Base-by-base conservation (phyloP, 208 protist species). In the Giardia muris region DNA sequence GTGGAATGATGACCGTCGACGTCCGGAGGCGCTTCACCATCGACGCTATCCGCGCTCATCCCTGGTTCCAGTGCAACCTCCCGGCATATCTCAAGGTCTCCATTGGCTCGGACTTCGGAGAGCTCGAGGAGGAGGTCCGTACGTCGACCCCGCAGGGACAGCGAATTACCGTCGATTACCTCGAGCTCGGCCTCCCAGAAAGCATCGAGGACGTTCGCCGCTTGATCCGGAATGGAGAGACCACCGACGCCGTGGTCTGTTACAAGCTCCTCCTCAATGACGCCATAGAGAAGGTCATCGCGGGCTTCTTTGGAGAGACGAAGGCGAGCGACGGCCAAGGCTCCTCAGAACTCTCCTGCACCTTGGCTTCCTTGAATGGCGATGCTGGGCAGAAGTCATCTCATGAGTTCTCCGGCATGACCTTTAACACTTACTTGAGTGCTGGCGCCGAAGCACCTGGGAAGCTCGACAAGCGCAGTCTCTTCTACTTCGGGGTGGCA, bases 21-120 rank as follows among this genome's bases (percentile, higher is more conserved):
- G 87, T 90, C 10, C 45, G 48, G 0, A 90, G n/a, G 44, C 2
- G 87, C 10, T 90, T 90, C n/a, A 90, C 87, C 2, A 47, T 90
- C 0, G 87, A 90, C 2, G 48, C 48, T 22, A 47, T 90, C 44
- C 42, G n/a, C 1, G 10, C 2, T 1, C 87, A 90, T n/a, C 10
- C 1, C 1, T 90, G 87, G 87, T 90, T 90, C n/a, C 2, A 44
- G n/a, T 4, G 46, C 2, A 47, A 90, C 87, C 87, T 90, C 2
- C 43, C 87, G n/a, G 2, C 0, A 2, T 1, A 90, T n/a, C n/a
- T 90, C 2, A 0, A 10, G 10, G 48, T 47, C 4, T 48, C n/a
- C n/a, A 67, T 90, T 47, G 87, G 48, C 1, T 48, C n/a, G 2
- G 87, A 45, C n/a, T 47, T 39, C 57, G 30, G 57, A 10, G 57